Evolutionary conservation across 1,139 yeast species (phyloP), one percentile per base, ranked within the genome.

Genomic region (Yamadazyma friedrichii): DNA sequence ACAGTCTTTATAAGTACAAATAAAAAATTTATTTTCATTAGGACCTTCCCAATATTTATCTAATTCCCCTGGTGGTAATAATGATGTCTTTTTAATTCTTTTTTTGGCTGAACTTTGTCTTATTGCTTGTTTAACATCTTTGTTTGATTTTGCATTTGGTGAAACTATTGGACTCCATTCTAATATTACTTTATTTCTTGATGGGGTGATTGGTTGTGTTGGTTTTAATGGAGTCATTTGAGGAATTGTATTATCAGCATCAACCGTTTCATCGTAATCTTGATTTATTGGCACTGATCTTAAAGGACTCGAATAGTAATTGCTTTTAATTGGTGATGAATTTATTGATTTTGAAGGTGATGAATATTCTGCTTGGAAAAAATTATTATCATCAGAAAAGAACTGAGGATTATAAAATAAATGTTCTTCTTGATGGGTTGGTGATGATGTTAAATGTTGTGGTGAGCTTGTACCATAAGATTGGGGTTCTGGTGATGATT

Each of bases 31-130:
- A 40, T 83, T 78, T 39, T 76, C 83, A 53, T 84, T 84, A 1
- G 96, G 95, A 0, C 95, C 95, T 16, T 70, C 73, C 65, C 94
- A 84, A 56, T 85, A 88, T 43, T 78, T 78, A 60, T 93, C 98
- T 27, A 93, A 78, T 43, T 87, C 86, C 4, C 96, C 97, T 2
- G 94, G 91, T 15, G 96, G 97, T 33, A 91, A 64, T 13, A 94
- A 80, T 0, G 96, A 83, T 1, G 84, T 76, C 49, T 78, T 78
- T 39, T 78, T 77, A 16, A 79, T 67, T 47, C 73, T 65, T 47
- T 74, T 64, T 41, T 71, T 64, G 11, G 72, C 70, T 1, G 75
- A 61, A 25, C 68, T 56, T 43, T 69, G 72, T 46, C 62, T 67
- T 36, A 72, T 67, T 30, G 71, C 74, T 41, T 52, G 56, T 36